Percentiles rank a stretch among this genome's conserved stretches.
Conservation (phyloP, 108 stramenopile genomes). For the Chaetoceros tenuissimus region DNA sequence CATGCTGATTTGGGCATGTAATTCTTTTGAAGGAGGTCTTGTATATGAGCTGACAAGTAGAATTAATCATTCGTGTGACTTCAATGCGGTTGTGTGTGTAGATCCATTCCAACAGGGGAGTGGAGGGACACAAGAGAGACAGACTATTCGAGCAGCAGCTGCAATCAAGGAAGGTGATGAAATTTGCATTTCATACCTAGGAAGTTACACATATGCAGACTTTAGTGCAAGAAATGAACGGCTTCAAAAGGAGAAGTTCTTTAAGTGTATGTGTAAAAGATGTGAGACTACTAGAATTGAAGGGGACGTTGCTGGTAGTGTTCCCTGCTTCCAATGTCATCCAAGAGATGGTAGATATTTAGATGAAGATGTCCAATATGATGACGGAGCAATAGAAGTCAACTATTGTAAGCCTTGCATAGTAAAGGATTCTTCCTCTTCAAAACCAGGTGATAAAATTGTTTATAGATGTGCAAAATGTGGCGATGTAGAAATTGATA, state of each 20-base stretch:
- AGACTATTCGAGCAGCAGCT: constrained; percentile 45
- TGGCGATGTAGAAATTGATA: constrained; percentile 1
- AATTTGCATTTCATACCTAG: constrained; percentile 73
- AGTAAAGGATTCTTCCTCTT: constrained; percentile 7
- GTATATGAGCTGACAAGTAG: constrained; percentile 52
- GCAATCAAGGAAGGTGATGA: constrained; percentile 51
- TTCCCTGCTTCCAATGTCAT: constrained; percentile 66
- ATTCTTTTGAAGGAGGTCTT: constrained; percentile 73
- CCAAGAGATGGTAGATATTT: constrained; percentile 50
- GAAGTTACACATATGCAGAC: constrained; percentile 54
- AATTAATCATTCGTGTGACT: constrained; percentile 74
- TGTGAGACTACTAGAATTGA: constrained; percentile 17
- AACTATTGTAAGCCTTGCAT: constrained; percentile 25
- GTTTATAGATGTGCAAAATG: constrained; percentile 12
- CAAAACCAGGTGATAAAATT: constrained; percentile 3
- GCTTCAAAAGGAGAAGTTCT: constrained; percentile 53
- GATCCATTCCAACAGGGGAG: background rate
- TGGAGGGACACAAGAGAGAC: constrained; percentile 10
- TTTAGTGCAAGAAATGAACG: constrained; percentile 30
- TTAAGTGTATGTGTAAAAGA: constrained; percentile 57
- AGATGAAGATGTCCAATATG: constrained; percentile 76
- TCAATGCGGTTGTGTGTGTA: constrained; percentile 56
- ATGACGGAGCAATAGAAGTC: constrained; percentile 50
- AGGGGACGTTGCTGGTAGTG: constrained; percentile 40
- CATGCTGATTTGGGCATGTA: constrained; percentile 67